Evolutionary conservation across 2,329 filamentous ascomycete genomes (phyloP), one percentile per base, ranked within the genome.

Genomic region (Colletotrichum sp.): DNA sequence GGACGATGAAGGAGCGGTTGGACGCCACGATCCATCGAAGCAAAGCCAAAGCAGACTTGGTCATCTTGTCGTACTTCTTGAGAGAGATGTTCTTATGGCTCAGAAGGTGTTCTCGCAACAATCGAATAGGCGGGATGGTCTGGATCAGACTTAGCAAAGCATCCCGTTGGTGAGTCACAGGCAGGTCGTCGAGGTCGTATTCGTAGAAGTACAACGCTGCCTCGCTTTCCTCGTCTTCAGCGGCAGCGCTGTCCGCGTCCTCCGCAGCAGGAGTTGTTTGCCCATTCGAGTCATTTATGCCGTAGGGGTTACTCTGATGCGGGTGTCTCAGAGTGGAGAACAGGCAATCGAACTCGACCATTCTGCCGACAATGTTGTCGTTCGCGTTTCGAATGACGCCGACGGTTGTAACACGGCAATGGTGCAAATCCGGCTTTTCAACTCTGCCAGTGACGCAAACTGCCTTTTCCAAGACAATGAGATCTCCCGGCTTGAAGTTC

Each of bases 1-100:
- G 93, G 62, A 96, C 89, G 76, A 98, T 97, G 79, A 93, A 96
- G 1, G 96, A 96, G 62, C 95, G 90, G 80, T 98, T 98, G 0
- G 96, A 98, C 1, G 96, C 95, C 74, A 98, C 91, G 77, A 98
- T 95, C 96, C 96, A 98, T 68, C 95, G 90, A 25, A 98, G 86
- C 1, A 98, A 84, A 25, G 92, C 90, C 5, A 95, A 84, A 1
- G 93, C 91, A 8, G 94, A 90, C 3, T 91, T 90, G 1, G 93
- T 90, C 12, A 98, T 88, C 22, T 89, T 85, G 27, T 90, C 87
- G 78, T 86, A 86, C 55, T 83, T 86, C 5, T 84, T 81, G 29
- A 94, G 82, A 3, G 79, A 79, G 4, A 80, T 82, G 5, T 86
- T 84, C 4, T 85, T 85, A 5, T 83, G 84, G 32, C 63, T 79